Percentiles rank a stretch among this genome's conserved stretches.
phyloP scores from a whole-genome alignment of 768 basidiomycete species.

The Tricholoma sp. region DNA sequence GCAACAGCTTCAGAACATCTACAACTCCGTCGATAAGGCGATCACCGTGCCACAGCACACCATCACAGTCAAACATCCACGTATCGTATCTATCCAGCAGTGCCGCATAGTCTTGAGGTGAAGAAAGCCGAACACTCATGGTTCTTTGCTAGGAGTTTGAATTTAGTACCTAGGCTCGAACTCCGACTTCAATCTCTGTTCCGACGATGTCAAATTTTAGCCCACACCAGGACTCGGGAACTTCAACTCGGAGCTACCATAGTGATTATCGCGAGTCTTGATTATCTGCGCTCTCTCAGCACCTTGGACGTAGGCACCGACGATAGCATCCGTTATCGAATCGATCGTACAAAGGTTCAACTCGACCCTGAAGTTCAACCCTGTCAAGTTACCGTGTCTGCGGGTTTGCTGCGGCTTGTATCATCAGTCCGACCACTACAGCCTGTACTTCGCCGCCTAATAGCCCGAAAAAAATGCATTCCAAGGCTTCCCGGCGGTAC shows the following conservation, averaged over 20 bases:
- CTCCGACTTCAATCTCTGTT: slow-evolving; percentile 1
- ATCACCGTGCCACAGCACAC: slow-evolving; percentile 89
- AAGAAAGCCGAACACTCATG: slow-evolving; percentile 35
- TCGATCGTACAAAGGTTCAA: not conserved
- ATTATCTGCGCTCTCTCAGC: not conserved
- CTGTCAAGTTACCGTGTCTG: not conserved
- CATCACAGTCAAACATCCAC: slow-evolving; percentile 96
- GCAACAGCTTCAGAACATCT: slow-evolving; percentile 68
- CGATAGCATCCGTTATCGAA: not conserved
- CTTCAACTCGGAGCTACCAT: too few species aligned
- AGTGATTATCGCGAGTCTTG: not conserved
- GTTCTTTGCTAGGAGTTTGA: not conserved
- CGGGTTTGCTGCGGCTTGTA: not conserved
- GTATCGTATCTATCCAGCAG: slow-evolving; percentile 75
- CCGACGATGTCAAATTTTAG: not conserved
- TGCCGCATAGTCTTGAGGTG: slow-evolving; percentile 39
- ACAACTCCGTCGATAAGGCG: slow-evolving; percentile 71
- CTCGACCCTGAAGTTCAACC: not conserved
- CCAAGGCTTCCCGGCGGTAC: not conserved
- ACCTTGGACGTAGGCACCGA: not conserved
- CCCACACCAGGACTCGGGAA: too few species aligned
- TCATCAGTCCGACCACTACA: not conserved
- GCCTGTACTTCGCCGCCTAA: not conserved
- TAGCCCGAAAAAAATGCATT: not conserved
- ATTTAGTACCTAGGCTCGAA: not conserved